Evolutionary conservation across 1,284 basidiomycete species (phyloP).

Genomic region (Xanthoconium separans): DNA sequence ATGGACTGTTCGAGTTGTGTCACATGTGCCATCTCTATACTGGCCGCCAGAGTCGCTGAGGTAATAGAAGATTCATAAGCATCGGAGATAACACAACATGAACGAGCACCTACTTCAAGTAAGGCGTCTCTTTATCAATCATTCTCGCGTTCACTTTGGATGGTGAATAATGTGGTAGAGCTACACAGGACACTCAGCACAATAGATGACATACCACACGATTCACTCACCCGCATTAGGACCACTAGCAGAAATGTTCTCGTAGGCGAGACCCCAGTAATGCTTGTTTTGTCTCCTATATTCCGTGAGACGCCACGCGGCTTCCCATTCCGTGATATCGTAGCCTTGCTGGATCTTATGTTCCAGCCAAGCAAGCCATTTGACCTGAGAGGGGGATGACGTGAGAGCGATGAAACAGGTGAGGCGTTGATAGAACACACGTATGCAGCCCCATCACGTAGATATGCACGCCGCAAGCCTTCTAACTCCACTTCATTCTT

Average conservation of each 20-base stretch:
- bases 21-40: slow-evolving; percentile 89
- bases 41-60: slow-evolving; percentile 86
- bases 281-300: slow-evolving; percentile 74
- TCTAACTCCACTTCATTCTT: slow-evolving; percentile 88
- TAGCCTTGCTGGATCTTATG: slow-evolving; percentile 73
- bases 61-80: slow-evolving; percentile 22
- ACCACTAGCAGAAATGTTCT: slow-evolving; percentile 90
- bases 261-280: slow-evolving; percentile 90
- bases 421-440: slow-evolving; percentile 45
- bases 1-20: slow-evolving; percentile 89
- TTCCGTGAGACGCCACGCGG: slow-evolving; percentile 79
- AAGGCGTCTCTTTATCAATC: slow-evolving; percentile 80
- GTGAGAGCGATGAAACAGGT: slow-evolving; percentile 14
- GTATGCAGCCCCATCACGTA: slow-evolving; percentile 90
- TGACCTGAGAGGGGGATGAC: slow-evolving; percentile 40
- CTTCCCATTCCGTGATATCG: slow-evolving; percentile 89
- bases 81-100: slow-evolving; percentile 11
- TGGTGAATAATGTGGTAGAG: slow-evolving; percentile 91
- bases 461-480: slow-evolving; percentile 82
- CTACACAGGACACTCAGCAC: slow-evolving; percentile 34
- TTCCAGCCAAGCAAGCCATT: slow-evolving; percentile 92
- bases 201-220: neutral
- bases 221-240: slow-evolving; percentile 69
- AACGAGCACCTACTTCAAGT: slow-evolving; percentile 72
- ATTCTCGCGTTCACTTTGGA: slow-evolving; percentile 65